phyloP scores from a whole-genome alignment of 805 yeast genomes.

The fission yeast (Schizosaccharomyces pombe) region ASM294v3 CU329670.1:3262501-3263000 shows the following conservation, averaged over 20 bases:
- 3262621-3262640: not conserved
- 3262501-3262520: not conserved
- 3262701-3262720: conserved; percentile 78
- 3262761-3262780: conserved; percentile 50
- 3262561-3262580: not conserved
- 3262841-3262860: conserved; percentile 35
- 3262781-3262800: conserved; percentile 84
- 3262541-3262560: not conserved
- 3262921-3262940: conserved; percentile 59
- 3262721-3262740: conserved; percentile 93
- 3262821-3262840: conserved; percentile 89
- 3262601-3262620: not conserved
- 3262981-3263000: conserved; percentile 51
- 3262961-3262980: conserved; percentile 31
- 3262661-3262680: conserved; percentile 15
- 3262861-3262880: conserved; percentile 43
- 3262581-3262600: not conserved
- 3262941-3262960: conserved; percentile 26
- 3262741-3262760: conserved; percentile 56
- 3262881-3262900: conserved; percentile 30
- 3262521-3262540: not conserved
- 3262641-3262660: not conserved
- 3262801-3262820: conserved; percentile 94
- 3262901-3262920: conserved; percentile 93
- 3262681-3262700: conserved; percentile 84